These are phyloP conservation scores for Pythium plurisporium DNA, from an alignment of 352 stramenopile species.

Conservation along the genomic window DNA sequence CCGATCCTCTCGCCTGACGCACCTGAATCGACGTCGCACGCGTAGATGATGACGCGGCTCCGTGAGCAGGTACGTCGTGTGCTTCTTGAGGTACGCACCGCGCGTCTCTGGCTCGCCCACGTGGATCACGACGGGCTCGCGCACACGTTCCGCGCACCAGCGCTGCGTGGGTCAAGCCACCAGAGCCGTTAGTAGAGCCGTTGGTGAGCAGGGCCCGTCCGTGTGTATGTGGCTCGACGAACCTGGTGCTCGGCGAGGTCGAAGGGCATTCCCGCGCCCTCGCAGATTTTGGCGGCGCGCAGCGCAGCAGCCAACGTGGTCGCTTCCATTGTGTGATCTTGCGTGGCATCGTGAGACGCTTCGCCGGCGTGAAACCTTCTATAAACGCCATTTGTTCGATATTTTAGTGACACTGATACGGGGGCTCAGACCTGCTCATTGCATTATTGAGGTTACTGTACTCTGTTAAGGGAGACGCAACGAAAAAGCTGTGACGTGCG, in stretches of 20 bases:
- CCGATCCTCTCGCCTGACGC: no score
- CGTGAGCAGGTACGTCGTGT: constrained; percentile 64
- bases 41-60: constrained; percentile 24
- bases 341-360: no score
- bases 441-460: no score
- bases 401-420: constrained; percentile 10
- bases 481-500: constrained; percentile 16
- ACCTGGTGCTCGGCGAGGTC: constrained; percentile 21
- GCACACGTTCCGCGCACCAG: constrained; percentile 18
- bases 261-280: constrained; percentile 21
- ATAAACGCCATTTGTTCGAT: neutral
- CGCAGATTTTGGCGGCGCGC: constrained; percentile 27
- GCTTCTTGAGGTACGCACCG: constrained; percentile 63
- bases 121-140: constrained; percentile 6
- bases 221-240: no score
- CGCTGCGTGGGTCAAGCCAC: constrained; percentile 1
- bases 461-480: no score
- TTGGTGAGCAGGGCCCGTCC: no score
- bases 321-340: constrained; percentile 10
- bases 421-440: no score
- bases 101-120: constrained; percentile 53
- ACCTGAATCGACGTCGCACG: constrained; percentile 57
- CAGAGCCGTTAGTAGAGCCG: no score
- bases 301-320: constrained; percentile 22
- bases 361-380: no score